phyloP scores from a whole-genome alignment of 345 rosid genomes.

The Gossypium rotundifolium region DNA sequence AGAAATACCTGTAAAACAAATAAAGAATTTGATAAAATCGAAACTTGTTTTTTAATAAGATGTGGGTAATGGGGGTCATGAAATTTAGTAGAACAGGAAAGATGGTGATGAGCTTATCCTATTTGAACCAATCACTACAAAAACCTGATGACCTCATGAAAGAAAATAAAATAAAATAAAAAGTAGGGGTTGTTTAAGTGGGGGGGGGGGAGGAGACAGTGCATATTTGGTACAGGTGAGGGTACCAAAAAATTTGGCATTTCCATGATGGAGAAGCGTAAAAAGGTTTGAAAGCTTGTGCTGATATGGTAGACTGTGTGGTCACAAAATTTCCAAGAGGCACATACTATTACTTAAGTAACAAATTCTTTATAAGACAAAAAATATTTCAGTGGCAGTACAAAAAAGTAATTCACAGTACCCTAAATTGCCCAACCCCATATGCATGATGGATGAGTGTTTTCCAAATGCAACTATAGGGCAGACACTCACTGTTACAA shows the following conservation, averaged over 20 bases:
- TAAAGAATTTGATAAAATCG: slow-evolving; percentile 9
- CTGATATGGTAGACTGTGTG: slow-evolving; percentile 13
- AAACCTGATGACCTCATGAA: slow-evolving; percentile 24
- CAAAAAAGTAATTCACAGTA: background rate
- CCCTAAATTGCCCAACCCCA: background rate
- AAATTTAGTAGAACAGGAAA: slow-evolving; percentile 15
- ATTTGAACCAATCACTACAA: slow-evolving; percentile 32
- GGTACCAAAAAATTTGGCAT: slow-evolving; percentile 20
- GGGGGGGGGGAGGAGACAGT: slow-evolving; percentile 36
- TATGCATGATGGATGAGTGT: background rate
- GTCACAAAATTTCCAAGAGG: slow-evolving; percentile 14
- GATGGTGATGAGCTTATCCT: slow-evolving; percentile 43
- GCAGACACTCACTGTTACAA: background rate
- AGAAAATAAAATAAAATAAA: slow-evolving; percentile 11
- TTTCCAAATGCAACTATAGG: background rate
- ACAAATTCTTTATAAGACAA: background rate
- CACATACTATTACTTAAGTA: background rate
- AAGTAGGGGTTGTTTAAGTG: slow-evolving; percentile 31
- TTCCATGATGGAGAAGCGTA: slow-evolving; percentile 12
- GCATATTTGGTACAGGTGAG: slow-evolving; percentile 26
- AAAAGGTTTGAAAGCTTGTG: slow-evolving; percentile 13
- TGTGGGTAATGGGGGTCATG: slow-evolving; percentile 11
- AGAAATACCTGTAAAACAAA: background rate
- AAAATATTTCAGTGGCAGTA: background rate
- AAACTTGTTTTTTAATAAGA: slow-evolving; percentile 6